Conservation (phyloP, 495 filamentous ascomycete species). For the Neurospora sp. region DNA sequence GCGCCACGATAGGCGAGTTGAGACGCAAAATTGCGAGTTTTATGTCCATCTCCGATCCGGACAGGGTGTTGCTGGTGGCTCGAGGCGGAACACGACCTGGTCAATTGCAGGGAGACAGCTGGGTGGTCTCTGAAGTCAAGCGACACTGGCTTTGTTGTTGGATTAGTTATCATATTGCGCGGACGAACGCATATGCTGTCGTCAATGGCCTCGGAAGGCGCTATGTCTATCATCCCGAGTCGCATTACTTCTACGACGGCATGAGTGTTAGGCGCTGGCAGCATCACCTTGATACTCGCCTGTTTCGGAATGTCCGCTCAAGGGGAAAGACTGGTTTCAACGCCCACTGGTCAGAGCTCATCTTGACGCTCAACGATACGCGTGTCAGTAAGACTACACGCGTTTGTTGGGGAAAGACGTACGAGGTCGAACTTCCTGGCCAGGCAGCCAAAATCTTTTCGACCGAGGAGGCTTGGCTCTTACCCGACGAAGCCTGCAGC, state of each 20-base stretch:
- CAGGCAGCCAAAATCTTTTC: conserved; percentile 20
- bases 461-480: conserved; percentile 25
- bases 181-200: conserved; percentile 13
- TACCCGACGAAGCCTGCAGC: conserved; percentile 23
- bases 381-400: conserved; percentile 5
- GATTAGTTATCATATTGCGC: conserved; percentile 17
- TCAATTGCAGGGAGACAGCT: conserved; percentile 21
- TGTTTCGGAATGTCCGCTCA: conserved; percentile 11
- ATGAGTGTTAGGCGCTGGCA: neutral
- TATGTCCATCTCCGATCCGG: conserved; percentile 9
- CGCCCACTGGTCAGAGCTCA: conserved; percentile 13
- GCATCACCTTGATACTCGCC: conserved; percentile 4
- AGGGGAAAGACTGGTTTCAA: conserved; percentile 10
- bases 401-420: conserved; percentile 16
- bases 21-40: conserved; percentile 8
- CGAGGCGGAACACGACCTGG: conserved; percentile 21
- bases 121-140: conserved; percentile 19
- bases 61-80: conserved; percentile 21
- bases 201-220: conserved; percentile 19
- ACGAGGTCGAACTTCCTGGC: conserved; percentile 22
- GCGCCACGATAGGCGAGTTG: conserved; percentile 15
- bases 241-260: neutral
- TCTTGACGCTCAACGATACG: conserved; percentile 9
- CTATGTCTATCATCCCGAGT: conserved; percentile 22
- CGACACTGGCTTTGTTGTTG: conserved; percentile 25